Evolutionary conservation across 805 yeast genomes (phyloP), one percentile per base, ranked within the genome.

Genomic region (Kuraishia floccosa): DNA sequence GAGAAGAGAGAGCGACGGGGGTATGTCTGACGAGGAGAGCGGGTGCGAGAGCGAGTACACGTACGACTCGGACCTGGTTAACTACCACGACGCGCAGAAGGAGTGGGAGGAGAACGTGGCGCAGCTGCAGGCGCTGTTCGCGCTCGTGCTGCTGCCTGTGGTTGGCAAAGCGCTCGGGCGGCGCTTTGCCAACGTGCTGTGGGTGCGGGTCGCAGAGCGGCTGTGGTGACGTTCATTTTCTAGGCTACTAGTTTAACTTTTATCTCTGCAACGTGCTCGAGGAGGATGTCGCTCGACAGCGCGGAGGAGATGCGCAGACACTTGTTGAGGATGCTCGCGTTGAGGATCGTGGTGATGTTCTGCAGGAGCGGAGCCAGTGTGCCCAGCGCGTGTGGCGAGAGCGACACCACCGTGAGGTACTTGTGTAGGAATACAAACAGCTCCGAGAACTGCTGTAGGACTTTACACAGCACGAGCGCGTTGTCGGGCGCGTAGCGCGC

Each of bases 91-190:
- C 22, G 77, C 83, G 1, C 81, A 76, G 41, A 63, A 72, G 39
- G 84, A 79, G 42, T 79, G 86, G 86, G 81, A 78, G 31, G 81
- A 75, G 41, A 73, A 79, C 22, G 37, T 79, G 29, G 54, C 56
- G 27, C 86, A 79, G 48, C 46, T 80, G 34, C 62, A 61, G 24
- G 68, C 68, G n/a, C 60, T 77, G 22, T 50, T 76, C 21, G 69
- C 67, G 33, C 63, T 73, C 50, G 72, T 80, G 10, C 42, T 79
- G 22, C 55, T 79, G 31, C 91, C 91, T 2, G 45, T 78, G 35
- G 42, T 76, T 13, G 87, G 87, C 4, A 77, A 75, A 47, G 61
- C 72, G 26, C 39, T 79, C 28, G 91, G 91, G 3, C 63, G 87
- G 39, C 50, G 75, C 39, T 53, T 63, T 37, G 75, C 81, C 17